These are phyloP conservation scores for Lactifluus piperatus DNA, from an alignment of 768 basidiomycete species.

Conservation along the genomic window DNA sequence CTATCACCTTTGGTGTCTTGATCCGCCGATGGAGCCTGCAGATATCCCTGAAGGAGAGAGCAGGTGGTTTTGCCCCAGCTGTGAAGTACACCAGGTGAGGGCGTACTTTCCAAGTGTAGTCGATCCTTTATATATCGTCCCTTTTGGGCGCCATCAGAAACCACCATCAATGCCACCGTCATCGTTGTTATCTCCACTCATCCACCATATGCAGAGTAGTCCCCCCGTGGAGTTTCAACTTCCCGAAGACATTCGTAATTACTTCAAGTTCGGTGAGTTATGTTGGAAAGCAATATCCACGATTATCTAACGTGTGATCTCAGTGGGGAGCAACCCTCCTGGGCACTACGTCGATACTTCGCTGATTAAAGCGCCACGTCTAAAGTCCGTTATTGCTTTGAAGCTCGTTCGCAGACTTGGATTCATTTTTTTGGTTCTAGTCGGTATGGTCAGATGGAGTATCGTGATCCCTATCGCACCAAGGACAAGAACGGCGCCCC, in stretches of 20 bases:
- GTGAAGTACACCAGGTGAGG: slow-evolving; percentile 54
- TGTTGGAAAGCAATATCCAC: neutral
- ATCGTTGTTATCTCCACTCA: slow-evolving; percentile 62
- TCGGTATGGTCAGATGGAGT: slow-evolving; percentile 83
- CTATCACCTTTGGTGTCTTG: slow-evolving; percentile 94
- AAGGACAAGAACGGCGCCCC: slow-evolving; percentile 77
- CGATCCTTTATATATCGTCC: slow-evolving; percentile 8
- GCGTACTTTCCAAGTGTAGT: slow-evolving; percentile 22
- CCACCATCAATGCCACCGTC: slow-evolving; percentile 58
- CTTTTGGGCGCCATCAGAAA: slow-evolving; percentile 35
- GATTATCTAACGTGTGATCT: neutral
- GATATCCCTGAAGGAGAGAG: slow-evolving; percentile 72
- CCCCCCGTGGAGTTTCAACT: slow-evolving; percentile 81
- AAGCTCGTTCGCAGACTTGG: slow-evolving; percentile 7
- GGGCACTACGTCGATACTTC: slow-evolving; percentile 81
- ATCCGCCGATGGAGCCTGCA: slow-evolving; percentile 85
- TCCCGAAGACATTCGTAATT: slow-evolving; percentile 72
- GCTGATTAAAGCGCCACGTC: slow-evolving; percentile 63
- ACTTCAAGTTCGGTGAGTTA: slow-evolving; percentile 78
- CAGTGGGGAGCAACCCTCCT: slow-evolving; percentile 71
- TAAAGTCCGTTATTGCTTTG: slow-evolving; percentile 54
- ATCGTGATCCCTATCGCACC: slow-evolving; percentile 80
- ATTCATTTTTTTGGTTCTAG: slow-evolving; percentile 30
- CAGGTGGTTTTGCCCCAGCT: slow-evolving; percentile 74
- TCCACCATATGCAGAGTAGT: slow-evolving; percentile 54